Percentiles rank a stretch among this genome's conserved stretches.
Evolutionary conservation across 2,329 filamentous ascomycete genomes (phyloP).

Genomic region (Diaporthe citri): DNA sequence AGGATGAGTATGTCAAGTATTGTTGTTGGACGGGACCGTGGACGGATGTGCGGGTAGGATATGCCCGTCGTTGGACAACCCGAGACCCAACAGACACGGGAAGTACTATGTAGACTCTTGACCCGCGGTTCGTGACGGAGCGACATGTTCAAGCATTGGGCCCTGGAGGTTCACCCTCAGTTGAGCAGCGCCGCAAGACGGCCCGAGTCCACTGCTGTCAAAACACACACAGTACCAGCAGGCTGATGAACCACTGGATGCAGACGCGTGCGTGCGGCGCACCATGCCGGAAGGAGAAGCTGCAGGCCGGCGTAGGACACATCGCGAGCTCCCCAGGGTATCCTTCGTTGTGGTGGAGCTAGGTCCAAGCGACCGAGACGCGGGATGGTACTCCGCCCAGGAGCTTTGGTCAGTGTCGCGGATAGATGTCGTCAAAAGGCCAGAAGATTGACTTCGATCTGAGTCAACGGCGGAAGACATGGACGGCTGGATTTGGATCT

Average conservation of each 20-base stretch:
- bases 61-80: background rate
- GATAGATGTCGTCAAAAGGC: constrained; percentile 26
- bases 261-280: constrained; percentile 20
- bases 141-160: constrained; percentile 1
- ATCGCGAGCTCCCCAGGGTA: constrained; percentile 29
- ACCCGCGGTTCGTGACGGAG: background rate
- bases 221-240: constrained; percentile 14
- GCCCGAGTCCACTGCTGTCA: constrained; percentile 12
- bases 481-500: constrained; percentile 19
- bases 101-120: background rate
- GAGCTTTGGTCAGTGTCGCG: constrained; percentile 24
- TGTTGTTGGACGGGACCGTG: background rate
- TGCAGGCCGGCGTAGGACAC: constrained; percentile 32
- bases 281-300: constrained; percentile 39
- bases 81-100: background rate
- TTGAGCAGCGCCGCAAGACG: constrained; percentile 21
- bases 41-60: constrained; percentile 15
- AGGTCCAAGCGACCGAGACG: constrained; percentile 30
- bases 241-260: constrained; percentile 31
- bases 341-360: constrained; percentile 32
- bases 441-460: constrained; percentile 10
- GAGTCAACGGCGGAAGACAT: constrained; percentile 23
- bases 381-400: constrained; percentile 30
- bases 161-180: background rate
- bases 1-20: background rate